Conservation (phyloP, 2,329 filamentous ascomycete species). For the Fusarium sp. region DNA sequence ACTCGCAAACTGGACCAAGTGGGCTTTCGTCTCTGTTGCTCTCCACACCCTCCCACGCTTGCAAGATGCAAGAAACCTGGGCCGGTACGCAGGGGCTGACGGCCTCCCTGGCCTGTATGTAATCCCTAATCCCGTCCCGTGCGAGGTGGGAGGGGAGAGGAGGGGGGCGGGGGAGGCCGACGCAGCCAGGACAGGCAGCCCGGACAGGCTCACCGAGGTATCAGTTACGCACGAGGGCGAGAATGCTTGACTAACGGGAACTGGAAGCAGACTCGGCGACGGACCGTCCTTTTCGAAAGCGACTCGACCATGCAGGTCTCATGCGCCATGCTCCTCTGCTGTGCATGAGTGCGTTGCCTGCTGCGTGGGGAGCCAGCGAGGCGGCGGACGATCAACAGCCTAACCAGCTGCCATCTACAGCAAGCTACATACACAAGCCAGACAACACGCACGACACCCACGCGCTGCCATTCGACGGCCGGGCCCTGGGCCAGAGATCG, state of each 20-base stretch:
- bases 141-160: neutral
- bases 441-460: constrained; percentile 20
- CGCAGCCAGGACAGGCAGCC: neutral
- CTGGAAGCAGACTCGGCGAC: constrained; percentile 6
- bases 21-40: neutral
- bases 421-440: constrained; percentile 6
- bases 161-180: constrained; percentile 17
- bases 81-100: neutral
- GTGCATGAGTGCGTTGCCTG: constrained; percentile 20
- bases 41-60: constrained; percentile 29
- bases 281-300: neutral
- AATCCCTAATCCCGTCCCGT: constrained; percentile 8
- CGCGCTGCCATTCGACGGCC: constrained; percentile 1
- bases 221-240: constrained; percentile 28
- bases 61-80: neutral
- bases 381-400: neutral
- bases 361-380: constrained; percentile 21
- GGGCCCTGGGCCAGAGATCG: constrained; percentile 14
- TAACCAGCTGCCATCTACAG: neutral
- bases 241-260: constrained; percentile 39
- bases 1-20: constrained; percentile 17
- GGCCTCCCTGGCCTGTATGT: neutral
- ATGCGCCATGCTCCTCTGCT: constrained; percentile 30
- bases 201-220: constrained; percentile 14
- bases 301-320: constrained; percentile 26